Percentiles rank a stretch among this genome's conserved stretches.
Conservation (phyloP, 352 stramenopile genomes). For the Albugo laibachii region DNA sequence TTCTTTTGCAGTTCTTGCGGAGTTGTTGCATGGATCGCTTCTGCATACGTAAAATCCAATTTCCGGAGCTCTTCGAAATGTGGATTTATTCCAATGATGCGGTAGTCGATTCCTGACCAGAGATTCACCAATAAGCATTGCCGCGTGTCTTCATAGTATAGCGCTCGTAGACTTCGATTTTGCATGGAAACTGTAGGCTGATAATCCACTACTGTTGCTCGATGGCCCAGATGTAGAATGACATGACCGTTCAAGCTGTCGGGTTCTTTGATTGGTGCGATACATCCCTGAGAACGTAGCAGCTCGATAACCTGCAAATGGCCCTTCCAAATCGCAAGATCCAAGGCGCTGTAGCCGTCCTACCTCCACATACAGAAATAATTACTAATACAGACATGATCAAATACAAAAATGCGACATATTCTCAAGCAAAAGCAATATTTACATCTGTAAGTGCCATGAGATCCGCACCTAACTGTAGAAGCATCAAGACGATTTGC, state of each 20-base stretch:
- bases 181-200: conserved; percentile 56
- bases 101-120: conserved; percentile 66
- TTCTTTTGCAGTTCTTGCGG: background rate
- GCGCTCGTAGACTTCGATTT: conserved; percentile 44
- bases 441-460: conserved; percentile 52
- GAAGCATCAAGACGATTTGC: conserved; percentile 75
- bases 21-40: conserved; percentile 4
- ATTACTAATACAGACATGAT: background rate
- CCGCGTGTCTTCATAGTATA: conserved; percentile 60
- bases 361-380: conserved; percentile 4
- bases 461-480: conserved; percentile 58
- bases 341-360: conserved; percentile 64
- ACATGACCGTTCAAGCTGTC: conserved; percentile 60
- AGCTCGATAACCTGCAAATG: conserved; percentile 72
- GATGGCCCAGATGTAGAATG: conserved; percentile 42
- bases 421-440: background rate
- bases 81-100: conserved; percentile 50
- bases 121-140: conserved; percentile 64
- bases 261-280: conserved; percentile 72
- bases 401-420: background rate
- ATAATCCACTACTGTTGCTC: conserved; percentile 64
- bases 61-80: conserved; percentile 54
- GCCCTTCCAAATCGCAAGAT: conserved; percentile 64
- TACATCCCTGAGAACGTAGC: conserved; percentile 52
- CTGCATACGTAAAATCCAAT: conserved; percentile 47